Base-by-base conservation (phyloP, 2,329 filamentous ascomycete genomes). In the Colletotrichum melonis region DNA sequence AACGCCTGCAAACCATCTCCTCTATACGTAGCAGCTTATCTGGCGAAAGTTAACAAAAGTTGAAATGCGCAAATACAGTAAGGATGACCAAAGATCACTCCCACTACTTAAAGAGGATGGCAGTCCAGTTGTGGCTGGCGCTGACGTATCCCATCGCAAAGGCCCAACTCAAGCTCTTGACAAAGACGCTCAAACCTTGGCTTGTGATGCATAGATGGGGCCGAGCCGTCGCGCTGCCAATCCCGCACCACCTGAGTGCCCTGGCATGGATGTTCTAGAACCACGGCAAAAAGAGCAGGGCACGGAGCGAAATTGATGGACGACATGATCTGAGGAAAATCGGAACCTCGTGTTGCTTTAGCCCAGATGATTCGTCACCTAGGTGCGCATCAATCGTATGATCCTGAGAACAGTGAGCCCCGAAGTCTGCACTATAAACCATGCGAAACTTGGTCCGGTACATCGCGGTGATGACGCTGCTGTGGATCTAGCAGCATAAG, bases 311-410 rank as follows among this genome's bases (percentile, higher is more conserved):
- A 46, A 24, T 2, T 46, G 19, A 11, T 32, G 35, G 14, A 22
- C 22, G 16, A 49, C 63, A 57, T 66, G 63, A 57, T 66, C 63
- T 66, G 63, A 66, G 52, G 4, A 58, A 66, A 46, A 49, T 9
- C 11, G 54, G 63, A 16, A 24, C 30, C 57, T n/a, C 16, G 16
- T 1, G 35, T 19, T 16, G n/a, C 52, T 26, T n/a, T 58, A 8
- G 16, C 35, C 2, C 19, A 57, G 12, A 19, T 66, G 63, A 30
- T n/a, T 5, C 26, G 54, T 66, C 35, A 5, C 24, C 16, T 49
- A 42, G 14, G 32, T 49, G 16, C 24, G 32, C 16, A 16, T 54
- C 54, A 22, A 57, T 66, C 54, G 63, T 66, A 66, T 42, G 54
- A 58, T 66, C 19, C 46, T 9, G 9, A 58, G 9, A 11, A 14